Percentiles rank a stretch among this genome's conserved stretches.
These are phyloP conservation scores for Paraconiothyrium sp. DNA, from an alignment of 2,329 filamentous ascomycete species.

Conservation along the genomic window DNA sequence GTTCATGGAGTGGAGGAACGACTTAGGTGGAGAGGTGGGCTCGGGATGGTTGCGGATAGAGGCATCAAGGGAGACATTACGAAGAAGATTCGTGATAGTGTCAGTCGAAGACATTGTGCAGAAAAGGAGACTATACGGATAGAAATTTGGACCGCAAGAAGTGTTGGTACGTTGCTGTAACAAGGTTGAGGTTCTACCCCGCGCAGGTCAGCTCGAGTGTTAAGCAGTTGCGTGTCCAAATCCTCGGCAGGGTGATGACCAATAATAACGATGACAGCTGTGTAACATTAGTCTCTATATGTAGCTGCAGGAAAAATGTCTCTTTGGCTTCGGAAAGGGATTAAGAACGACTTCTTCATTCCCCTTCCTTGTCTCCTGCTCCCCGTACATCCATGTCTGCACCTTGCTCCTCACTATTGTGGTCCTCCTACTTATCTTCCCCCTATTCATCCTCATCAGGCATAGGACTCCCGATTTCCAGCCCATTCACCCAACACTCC, in stretches of 20 bases:
- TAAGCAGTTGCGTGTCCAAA: no score
- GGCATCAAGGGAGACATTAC: neutral
- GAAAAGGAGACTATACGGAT: neutral
- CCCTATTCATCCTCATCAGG: neutral
- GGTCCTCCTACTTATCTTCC: neutral
- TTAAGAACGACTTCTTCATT: neutral
- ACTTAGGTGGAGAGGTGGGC: neutral
- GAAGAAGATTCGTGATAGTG: neutral
- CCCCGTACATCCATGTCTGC: neutral
- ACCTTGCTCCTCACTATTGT: neutral
- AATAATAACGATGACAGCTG: no score
- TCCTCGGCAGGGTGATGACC: no score
- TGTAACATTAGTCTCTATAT: neutral
- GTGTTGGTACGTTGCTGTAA: slow-evolving; percentile 11
- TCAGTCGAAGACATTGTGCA: neutral
- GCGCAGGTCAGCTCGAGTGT: no score
- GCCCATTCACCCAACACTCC: no score
- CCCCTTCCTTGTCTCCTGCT: neutral
- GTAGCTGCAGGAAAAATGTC: no score
- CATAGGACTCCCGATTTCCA: no score
- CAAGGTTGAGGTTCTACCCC: neutral
- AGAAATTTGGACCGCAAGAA: neutral
- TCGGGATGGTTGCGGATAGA: neutral
- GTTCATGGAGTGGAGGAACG: slow-evolving; percentile 3
- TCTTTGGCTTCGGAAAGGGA: neutral